phyloP scores from a whole-genome alignment of 2,329 filamentous ascomycete species.

The Cladosporium sp. region DNA sequence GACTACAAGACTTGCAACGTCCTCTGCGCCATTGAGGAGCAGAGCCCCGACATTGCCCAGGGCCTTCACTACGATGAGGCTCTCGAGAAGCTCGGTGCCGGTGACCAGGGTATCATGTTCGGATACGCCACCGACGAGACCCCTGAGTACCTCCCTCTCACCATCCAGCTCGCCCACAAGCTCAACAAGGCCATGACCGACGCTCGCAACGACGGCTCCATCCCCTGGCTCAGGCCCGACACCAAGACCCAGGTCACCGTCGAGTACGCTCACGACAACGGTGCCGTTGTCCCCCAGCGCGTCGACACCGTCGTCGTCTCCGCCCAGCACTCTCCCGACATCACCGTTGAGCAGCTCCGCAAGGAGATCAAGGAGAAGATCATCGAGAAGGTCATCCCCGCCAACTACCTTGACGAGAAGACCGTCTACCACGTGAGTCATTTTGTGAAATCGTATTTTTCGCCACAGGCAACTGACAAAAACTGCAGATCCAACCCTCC shows the following conservation, averaged over 20 bases:
- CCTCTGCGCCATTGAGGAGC: slow-evolving; percentile 97
- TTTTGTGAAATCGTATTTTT: neutral
- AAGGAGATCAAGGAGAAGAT: slow-evolving; percentile 97
- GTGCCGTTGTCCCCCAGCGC: slow-evolving; percentile 84
- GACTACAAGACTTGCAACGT: slow-evolving; percentile 99
- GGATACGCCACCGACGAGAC: slow-evolving; percentile 99
- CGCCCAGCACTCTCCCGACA: slow-evolving; percentile 84
- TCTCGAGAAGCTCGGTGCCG: slow-evolving; percentile 94
- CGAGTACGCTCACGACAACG: slow-evolving; percentile 95
- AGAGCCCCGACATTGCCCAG: slow-evolving; percentile 97
- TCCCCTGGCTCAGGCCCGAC: slow-evolving; percentile 94
- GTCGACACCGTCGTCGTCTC: slow-evolving; percentile 97
- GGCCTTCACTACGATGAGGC: slow-evolving; percentile 97
- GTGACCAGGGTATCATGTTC: slow-evolving; percentile 99
- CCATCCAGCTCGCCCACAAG: slow-evolving; percentile 90
- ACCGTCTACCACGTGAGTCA: slow-evolving; percentile 85
- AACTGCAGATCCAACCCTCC: slow-evolving; percentile 79
- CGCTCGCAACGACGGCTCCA: slow-evolving; percentile 77
- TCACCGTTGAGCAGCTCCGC: slow-evolving; percentile 86
- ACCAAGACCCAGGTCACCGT: slow-evolving; percentile 99
- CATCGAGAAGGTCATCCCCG: slow-evolving; percentile 89
- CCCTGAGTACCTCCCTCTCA: slow-evolving; percentile 91
- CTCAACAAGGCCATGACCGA: slow-evolving; percentile 92
- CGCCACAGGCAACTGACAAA: neutral
- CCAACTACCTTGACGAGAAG: slow-evolving; percentile 83